Percentiles rank a stretch among this genome's conserved stretches.
Conservation (phyloP, 2,329 filamentous ascomycete species). For the Penicillium oxalicum region DNA sequence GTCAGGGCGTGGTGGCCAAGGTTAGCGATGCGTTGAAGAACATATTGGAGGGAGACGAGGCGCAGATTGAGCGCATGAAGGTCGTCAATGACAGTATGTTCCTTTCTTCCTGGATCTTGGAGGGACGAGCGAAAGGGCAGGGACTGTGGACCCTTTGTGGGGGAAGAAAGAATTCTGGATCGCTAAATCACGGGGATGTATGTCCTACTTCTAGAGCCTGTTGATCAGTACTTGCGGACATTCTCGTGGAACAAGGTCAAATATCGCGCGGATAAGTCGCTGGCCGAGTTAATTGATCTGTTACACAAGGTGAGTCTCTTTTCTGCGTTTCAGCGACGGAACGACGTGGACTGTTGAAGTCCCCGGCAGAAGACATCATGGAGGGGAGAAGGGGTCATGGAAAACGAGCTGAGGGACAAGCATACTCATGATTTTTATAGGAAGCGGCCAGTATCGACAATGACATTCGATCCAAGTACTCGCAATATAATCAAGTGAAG, state of each 20-base stretch:
- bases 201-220: constrained; percentile 62
- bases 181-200: constrained; percentile 7
- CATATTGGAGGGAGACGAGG: constrained; percentile 77
- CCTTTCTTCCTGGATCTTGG: too few relatives aligned
- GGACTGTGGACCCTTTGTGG: too few relatives aligned
- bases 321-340: too few relatives aligned
- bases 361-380: too few relatives aligned
- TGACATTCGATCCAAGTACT: constrained; percentile 90
- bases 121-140: too few relatives aligned
- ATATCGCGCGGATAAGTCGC: constrained; percentile 85
- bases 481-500: constrained; percentile 88
- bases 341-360: too few relatives aligned
- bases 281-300: constrained; percentile 78
- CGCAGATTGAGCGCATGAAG: constrained; percentile 78
- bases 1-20: constrained; percentile 77
- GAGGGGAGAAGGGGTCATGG: too few relatives aligned
- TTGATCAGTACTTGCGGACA: constrained; percentile 80
- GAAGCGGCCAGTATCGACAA: constrained; percentile 90
- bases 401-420: too few relatives aligned
- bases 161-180: background rate
- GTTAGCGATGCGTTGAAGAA: constrained; percentile 78
- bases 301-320: constrained; percentile 66
- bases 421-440: constrained; percentile 39
- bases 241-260: constrained; percentile 98
- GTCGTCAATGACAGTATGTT: constrained; percentile 84